Base-by-base conservation (phyloP, 768 basidiomycete species). In the Lactarius hatsudake region DNA sequence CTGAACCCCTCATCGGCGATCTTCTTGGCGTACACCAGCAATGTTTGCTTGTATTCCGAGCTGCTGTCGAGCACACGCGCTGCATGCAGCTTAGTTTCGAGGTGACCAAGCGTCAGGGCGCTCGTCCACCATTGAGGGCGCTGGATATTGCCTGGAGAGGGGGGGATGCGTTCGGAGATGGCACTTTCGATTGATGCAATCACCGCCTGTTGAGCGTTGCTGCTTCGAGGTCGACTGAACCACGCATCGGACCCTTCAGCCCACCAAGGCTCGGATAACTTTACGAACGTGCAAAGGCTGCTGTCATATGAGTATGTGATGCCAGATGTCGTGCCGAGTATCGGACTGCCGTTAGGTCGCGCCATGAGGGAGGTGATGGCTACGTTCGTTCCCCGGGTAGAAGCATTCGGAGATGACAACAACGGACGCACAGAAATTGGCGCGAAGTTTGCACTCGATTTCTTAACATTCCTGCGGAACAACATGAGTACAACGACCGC, bases 1-100 rank as follows among this genome's bases (percentile, higher is more conserved):
- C 85, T 81, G 75, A 94, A 94, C 0, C 91, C 94, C 75, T 96
- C 94, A 69, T 97, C 93, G 42, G 90, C 93, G 51, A 98, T 80
- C 78, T 86, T 88, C 80, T 85, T 90, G 43, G 93, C 89, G 75
- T 97, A 98, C 70, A 86, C 70, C 63, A 87, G 70, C 71, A 98
- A 74, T 63, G 85, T 86, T 72, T 87, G 84, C 75, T 87, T 91
- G 77, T 92, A 97, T 77, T 98, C 97, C 59, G 80, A 76, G n/a
- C 86, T 84, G 73, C 93, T 95, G 26, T 94, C 93, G 42, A 98
- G 79, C 58, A 86, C 74, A 69, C 79, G 83, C 20, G 93, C 85
- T 6, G 93, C 87, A 73, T 87, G 85, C 77, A 97, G 75, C 68
- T 87, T 84, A 59, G 87, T 87, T 80, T 99, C 97, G 65, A 97